Conservation (phyloP, 768 basidiomycete species). For the Amanita brunnescens region DNA sequence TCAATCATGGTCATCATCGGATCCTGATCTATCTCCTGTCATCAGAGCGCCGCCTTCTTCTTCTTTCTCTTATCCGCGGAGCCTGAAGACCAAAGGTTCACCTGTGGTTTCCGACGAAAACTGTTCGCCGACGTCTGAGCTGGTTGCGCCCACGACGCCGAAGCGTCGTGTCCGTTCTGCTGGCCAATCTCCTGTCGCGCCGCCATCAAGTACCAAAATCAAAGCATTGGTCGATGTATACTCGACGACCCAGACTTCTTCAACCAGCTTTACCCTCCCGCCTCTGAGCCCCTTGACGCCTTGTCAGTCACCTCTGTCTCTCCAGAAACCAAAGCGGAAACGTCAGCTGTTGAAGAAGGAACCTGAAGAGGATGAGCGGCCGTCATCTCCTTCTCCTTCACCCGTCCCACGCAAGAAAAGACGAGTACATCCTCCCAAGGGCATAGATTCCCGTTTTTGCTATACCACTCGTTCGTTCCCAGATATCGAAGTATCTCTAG, state of each 20-base stretch:
- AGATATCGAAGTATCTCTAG: constrained; percentile 33
- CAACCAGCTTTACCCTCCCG: constrained; percentile 11
- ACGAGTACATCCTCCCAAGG: neutral
- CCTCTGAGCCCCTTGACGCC: constrained; percentile 22
- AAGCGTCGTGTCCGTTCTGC: neutral
- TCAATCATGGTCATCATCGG: constrained; percentile 8
- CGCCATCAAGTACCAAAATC: neutral
- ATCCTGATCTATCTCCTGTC: constrained; percentile 23
- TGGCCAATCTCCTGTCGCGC: neutral
- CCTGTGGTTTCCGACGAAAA: neutral
- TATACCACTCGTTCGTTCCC: constrained; percentile 45
- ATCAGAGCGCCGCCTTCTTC: constrained; percentile 15
- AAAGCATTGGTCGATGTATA: neutral
- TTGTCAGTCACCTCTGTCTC: neutral
- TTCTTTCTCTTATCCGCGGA: neutral
- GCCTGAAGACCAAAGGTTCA: neutral
- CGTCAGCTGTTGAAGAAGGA: neutral
- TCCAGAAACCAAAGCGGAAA: neutral
- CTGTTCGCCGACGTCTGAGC: neutral
- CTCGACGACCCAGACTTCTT: constrained; percentile 5
- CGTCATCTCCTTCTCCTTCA: neutral
- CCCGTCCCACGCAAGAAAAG: neutral
- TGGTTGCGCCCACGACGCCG: neutral
- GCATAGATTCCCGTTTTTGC: constrained; percentile 6
- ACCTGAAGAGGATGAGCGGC: constrained; percentile 4